phyloP scores from a whole-genome alignment of 768 basidiomycete genomes.

The Rhizopogon roseolus region DNA sequence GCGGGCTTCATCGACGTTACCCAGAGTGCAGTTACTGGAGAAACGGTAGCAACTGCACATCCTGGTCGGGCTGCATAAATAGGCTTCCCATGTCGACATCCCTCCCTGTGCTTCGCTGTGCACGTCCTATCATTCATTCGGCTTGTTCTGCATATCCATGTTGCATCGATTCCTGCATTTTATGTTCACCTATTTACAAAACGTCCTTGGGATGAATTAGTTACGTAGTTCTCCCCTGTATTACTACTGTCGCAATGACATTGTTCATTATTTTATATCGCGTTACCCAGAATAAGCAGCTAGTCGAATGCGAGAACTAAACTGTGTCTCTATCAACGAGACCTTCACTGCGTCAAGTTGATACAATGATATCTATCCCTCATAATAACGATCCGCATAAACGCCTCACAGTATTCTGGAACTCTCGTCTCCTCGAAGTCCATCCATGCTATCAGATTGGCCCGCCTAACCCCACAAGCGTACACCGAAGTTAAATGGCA shows the following conservation, averaged over 20 bases:
- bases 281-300: background rate
- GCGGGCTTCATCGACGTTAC: constrained; percentile 69
- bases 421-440: background rate
- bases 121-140: background rate
- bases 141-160: background rate
- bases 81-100: constrained; percentile 1
- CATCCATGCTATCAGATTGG: background rate
- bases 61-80: constrained; percentile 32
- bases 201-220: background rate
- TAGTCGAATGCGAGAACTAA: too few species aligned
- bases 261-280: background rate
- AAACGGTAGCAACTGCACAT: constrained; percentile 49
- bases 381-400: background rate
- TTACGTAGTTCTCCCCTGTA: constrained; percentile 1
- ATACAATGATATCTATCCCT: too few species aligned
- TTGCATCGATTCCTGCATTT: constrained; percentile 8
- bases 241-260: constrained; percentile 3
- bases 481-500: background rate
- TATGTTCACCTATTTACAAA: constrained; percentile 15
- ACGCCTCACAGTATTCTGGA: background rate
- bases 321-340: too few species aligned
- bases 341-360: too few species aligned
- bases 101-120: background rate
- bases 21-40: constrained; percentile 48
- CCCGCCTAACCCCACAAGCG: background rate